Evolutionary conservation across 2,329 filamentous ascomycete species (phyloP), one percentile per base, ranked within the genome.

Genomic region (Cladophialophora yegresii): DNA sequence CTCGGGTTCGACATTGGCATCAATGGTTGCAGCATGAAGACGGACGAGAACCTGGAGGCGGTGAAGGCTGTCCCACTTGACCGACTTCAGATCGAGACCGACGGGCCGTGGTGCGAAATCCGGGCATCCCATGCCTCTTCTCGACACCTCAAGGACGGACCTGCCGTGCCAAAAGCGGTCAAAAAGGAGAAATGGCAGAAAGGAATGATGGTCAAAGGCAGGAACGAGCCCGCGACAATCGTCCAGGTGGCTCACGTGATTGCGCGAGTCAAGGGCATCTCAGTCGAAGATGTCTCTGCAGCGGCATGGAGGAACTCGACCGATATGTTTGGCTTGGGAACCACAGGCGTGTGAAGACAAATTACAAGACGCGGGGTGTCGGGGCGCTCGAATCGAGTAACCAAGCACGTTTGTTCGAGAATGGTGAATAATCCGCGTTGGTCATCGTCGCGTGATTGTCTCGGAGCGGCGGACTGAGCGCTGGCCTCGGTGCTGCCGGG

Each of bases 71-170:
- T 98, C 45, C 89, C 88, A 10, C 80, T 99, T 10, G 87, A 93
- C 62, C 81, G 88, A 54, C 77, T 99, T 60, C 96, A 98, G 84
- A 87, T 99, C 54, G 95, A 99, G 82, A 99, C 95, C 0, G 95
- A 99, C 75, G 95, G 95, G 2, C 95, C 95, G 2, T 99, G 95
- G 85, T 99, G 95, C 74, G 95, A 99, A 76, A 93, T 99, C 64
- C 83, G 95, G 26, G 89, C 92, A 0, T 91, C 86, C 32, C 93
- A 99, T 78, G 92, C 93, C 32, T 92, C 91, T 2, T 90, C 89
- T 72, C 89, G 89, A 76, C 89, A 89, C 69, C 77, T 90, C 69
- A 69, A 68, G 58, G 81, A 86, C 4, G 88, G 88, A 58, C 88
- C 89, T 0, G 83, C 87, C 58, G 79, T 91, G 36, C 95, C 89